A percentile compares a stretch with the other conserved stretches of the same genome.
Evolutionary conservation across 345 rosid species (phyloP).

Genomic region (Hibiscus trionum): DNA sequence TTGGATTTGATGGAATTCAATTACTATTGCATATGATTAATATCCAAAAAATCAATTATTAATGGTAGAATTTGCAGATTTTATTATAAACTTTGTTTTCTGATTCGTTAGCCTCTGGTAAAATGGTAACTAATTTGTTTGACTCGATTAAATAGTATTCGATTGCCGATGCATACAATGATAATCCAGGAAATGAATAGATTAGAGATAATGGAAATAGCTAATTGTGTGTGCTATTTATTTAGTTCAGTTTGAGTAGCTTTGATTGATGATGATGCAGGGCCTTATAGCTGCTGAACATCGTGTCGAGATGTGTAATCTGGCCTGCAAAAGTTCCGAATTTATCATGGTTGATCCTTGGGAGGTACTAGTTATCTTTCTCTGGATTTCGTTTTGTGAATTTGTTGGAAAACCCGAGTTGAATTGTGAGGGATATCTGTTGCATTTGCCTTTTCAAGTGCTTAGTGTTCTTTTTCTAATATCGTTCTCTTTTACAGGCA

Average conservation of each 20-base stretch:
- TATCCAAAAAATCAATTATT: background rate
- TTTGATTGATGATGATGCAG: conserved; percentile 26
- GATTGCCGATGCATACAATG: background rate
- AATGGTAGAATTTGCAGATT: background rate
- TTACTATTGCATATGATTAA: background rate
- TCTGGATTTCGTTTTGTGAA: background rate
- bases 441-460: background rate
- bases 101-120: background rate
- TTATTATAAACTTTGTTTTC: background rate
- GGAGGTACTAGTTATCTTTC: conserved; percentile 45
- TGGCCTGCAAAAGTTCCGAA: conserved; percentile 71
- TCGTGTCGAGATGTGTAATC: conserved; percentile 56
- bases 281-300: conserved; percentile 70
- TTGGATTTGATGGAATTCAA: background rate
- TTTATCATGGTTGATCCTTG: conserved; percentile 91
- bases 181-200: background rate
- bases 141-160: background rate
- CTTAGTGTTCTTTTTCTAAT: background rate
- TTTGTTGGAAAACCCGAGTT: background rate
- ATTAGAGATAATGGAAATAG: background rate
- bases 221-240: background rate
- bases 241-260: conserved; percentile 1
- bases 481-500: conserved; percentile 37
- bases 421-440: too few species aligned
- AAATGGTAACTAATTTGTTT: background rate